A percentile compares a stretch with the other conserved stretches of the same genome.
These are phyloP conservation scores for Zelopaecilomyces penicillatus DNA, from an alignment of 2,329 filamentous ascomycete species.

Conservation along the genomic window DNA sequence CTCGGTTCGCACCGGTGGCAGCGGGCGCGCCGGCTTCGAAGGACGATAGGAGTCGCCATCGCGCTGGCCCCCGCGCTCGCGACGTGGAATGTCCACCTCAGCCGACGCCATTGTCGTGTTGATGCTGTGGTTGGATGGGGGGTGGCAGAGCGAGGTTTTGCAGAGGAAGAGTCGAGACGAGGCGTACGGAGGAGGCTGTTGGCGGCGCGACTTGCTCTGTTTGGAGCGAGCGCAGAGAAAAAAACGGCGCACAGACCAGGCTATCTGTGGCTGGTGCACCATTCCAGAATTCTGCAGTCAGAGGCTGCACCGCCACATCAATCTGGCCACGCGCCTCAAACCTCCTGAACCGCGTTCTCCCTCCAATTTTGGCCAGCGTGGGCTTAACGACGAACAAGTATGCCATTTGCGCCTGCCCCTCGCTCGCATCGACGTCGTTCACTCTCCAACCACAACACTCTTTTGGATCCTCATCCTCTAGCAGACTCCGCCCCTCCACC, in stretches of 20 bases:
- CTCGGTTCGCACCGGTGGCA: constrained; percentile 47
- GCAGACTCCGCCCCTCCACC: too few relatives aligned
- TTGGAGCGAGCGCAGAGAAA: constrained; percentile 10
- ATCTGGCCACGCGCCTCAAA: neutral
- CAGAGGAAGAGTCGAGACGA: neutral
- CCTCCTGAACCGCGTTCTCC: constrained; percentile 5
- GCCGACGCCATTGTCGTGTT: constrained; percentile 35
- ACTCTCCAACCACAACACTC: too few relatives aligned
- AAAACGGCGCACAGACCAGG: constrained; percentile 16
- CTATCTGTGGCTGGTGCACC: neutral
- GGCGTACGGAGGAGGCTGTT: neutral
- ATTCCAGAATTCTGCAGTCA: too few relatives aligned
- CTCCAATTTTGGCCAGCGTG: constrained; percentile 10
- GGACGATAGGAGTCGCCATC: constrained; percentile 43
- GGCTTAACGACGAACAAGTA: neutral
- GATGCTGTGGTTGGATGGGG: neutral
- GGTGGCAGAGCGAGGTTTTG: too few relatives aligned
- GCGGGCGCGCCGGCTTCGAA: constrained; percentile 24
- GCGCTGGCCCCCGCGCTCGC: constrained; percentile 26
- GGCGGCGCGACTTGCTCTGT: neutral
- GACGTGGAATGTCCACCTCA: constrained; percentile 32
- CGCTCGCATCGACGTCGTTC: too few relatives aligned
- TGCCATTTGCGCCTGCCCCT: too few relatives aligned
- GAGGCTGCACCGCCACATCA: constrained; percentile 1
- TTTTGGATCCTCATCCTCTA: too few relatives aligned